Evolutionary conservation across 2,329 filamentous ascomycete genomes (phyloP), one percentile per base, ranked within the genome.

Genomic region (Monilinia fructicola): DNA sequence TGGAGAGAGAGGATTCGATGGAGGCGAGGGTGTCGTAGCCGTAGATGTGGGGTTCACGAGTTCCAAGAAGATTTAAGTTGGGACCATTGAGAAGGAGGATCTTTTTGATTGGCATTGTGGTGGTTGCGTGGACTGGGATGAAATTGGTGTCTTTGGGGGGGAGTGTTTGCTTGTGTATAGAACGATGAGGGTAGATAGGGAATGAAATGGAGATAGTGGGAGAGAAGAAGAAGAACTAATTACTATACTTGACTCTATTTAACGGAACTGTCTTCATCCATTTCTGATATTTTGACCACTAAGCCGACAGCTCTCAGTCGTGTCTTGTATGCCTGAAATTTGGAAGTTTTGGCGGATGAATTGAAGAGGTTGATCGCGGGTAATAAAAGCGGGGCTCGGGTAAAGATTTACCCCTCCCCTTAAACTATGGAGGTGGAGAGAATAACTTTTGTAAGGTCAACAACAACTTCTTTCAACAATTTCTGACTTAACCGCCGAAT

Each of bases 61-160:
- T 89, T 46, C 90, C 90, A 40, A 93, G 84, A 60, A 93, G 87
- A 79, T 93, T 93, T 73, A 93, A 87, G 77, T 93, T 93, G 42
- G 90, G 90, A n/a, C 90, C 90, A 78, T 92, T 92, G 80, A 93
- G 87, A 71, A 92, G 63, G 35, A 92, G 87, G 74, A 92, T 87
- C 54, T 74, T 77, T 70, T 78, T 78, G 53, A 78, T 71, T 50
- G 77, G 71, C 78, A 78, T 77, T 59, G 64, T 55, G 42, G 42
- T 64, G n/a, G 14, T 50, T 11, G 18, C 7, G 3, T 4, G 10
- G 26, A 31, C 31, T 35, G 31, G 21, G 6, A 18, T n/a, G 28
- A 12, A 42, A 23, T 54, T 55, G 23, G 12, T 31, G 35, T 14
- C 31, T 35, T 56, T 64, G 18, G 26, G 12, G 3, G 0, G 28